These are phyloP conservation scores for Bacidia rubella DNA, from an alignment of 495 filamentous ascomycete genomes.

Conservation along the genomic window DNA sequence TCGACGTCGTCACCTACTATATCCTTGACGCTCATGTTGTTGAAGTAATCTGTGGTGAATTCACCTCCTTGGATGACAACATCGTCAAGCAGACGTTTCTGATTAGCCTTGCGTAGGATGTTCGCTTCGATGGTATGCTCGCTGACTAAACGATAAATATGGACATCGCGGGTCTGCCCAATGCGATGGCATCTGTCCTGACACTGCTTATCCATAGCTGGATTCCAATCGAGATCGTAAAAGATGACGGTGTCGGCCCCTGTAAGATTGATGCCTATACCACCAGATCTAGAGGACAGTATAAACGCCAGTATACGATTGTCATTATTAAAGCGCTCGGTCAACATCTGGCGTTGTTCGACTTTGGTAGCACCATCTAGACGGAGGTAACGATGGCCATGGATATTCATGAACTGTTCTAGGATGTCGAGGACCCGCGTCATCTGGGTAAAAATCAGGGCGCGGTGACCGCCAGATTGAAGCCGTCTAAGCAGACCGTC, in stretches of 20 bases:
- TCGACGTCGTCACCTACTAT: slow-evolving; percentile 48
- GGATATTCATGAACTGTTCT: slow-evolving; percentile 96
- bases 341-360: slow-evolving; percentile 88
- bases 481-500: slow-evolving; percentile 76
- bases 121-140: slow-evolving; percentile 99
- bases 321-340: slow-evolving; percentile 95
- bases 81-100: slow-evolving; percentile 96
- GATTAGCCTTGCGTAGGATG: slow-evolving; percentile 88
- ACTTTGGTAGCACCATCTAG: slow-evolving; percentile 91
- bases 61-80: slow-evolving; percentile 97
- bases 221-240: slow-evolving; percentile 99
- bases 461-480: slow-evolving; percentile 81
- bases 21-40: slow-evolving; percentile 59
- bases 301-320: slow-evolving; percentile 87
- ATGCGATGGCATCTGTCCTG: slow-evolving; percentile 97
- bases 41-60: slow-evolving; percentile 97
- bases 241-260: slow-evolving; percentile 98
- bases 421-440: slow-evolving; percentile 96
- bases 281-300: slow-evolving; percentile 84
- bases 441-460: slow-evolving; percentile 98
- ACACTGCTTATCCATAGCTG: slow-evolving; percentile 99
- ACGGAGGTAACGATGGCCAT: slow-evolving; percentile 89
- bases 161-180: slow-evolving; percentile 93
- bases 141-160: slow-evolving; percentile 93
- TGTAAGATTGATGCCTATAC: slow-evolving; percentile 90